Conservation (phyloP, 108 stramenopile species). For the Nitzschia palea region DNA sequence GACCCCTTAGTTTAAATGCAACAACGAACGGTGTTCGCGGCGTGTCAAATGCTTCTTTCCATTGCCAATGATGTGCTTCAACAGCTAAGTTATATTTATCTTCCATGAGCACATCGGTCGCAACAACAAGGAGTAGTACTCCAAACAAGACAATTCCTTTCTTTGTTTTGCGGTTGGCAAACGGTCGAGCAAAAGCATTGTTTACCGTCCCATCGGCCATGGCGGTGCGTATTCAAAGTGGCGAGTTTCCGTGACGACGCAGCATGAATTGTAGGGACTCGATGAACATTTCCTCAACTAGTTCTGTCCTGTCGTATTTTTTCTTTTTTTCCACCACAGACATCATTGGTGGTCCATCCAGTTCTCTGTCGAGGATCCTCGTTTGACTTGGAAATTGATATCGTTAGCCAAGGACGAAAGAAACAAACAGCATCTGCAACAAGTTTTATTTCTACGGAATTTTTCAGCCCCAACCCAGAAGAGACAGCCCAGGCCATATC, state of each 20-base stretch:
- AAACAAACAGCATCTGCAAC: background rate
- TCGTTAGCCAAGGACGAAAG: constrained; percentile 26
- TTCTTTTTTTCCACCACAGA: constrained; percentile 1
- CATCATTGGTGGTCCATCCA: constrained; percentile 25
- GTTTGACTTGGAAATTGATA: constrained; percentile 32
- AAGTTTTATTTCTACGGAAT: constrained; percentile 34
- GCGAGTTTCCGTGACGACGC: no score
- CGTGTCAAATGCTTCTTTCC: no score
- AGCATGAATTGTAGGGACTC: no score
- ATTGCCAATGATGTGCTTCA: no score
- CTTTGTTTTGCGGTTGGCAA: constrained; percentile 28
- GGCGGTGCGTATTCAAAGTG: constrained; percentile 3
- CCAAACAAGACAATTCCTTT: constrained; percentile 26
- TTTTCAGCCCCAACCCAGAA: constrained; percentile 34
- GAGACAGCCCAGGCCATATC: constrained; percentile 35
- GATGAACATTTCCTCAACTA: no score
- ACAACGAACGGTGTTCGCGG: no score
- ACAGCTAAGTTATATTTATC: no score
- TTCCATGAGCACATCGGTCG: background rate
- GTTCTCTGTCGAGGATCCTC: constrained; percentile 33
- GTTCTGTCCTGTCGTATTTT: background rate
- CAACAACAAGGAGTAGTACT: background rate
- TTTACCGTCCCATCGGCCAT: constrained; percentile 32
- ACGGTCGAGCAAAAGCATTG: constrained; percentile 28
- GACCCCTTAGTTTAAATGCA: no score